These are phyloP conservation scores for Tripterygium wilfordii DNA, from an alignment of 177 flowering plant species.

Conservation along the genomic window DNA sequence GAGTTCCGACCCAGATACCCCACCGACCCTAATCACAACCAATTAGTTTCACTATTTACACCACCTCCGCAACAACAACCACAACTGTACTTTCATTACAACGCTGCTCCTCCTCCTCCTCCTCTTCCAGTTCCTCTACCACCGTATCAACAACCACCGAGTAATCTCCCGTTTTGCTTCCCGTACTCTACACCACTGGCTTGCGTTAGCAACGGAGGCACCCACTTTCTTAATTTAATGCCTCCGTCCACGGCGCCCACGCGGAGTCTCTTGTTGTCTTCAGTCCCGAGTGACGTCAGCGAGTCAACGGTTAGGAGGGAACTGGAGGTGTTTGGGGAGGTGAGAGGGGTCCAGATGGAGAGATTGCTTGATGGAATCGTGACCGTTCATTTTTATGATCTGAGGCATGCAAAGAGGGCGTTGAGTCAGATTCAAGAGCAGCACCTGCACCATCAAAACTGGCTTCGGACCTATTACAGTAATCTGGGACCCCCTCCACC, in stretches of 20 bases:
- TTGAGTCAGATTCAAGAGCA: slow-evolving; percentile 50
- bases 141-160: too few relatives aligned
- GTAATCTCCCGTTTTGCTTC: too few relatives aligned
- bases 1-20: slow-evolving; percentile 51
- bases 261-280: slow-evolving; percentile 48
- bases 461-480: too few relatives aligned
- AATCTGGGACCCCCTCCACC: too few relatives aligned
- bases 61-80: too few relatives aligned
- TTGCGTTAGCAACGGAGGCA: slow-evolving; percentile 7
- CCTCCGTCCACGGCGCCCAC: slow-evolving; percentile 41
- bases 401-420: slow-evolving; percentile 63
- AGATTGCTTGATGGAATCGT: slow-evolving; percentile 52
- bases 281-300: slow-evolving; percentile 49
- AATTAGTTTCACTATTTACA: slow-evolving; percentile 4
- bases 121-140: too few relatives aligned
- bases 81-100: slow-evolving; percentile 29
- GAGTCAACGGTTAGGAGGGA: slow-evolving; percentile 52
- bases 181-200: slow-evolving; percentile 10
- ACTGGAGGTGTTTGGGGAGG: slow-evolving; percentile 71
- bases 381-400: slow-evolving; percentile 78
- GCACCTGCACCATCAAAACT: slow-evolving; percentile 65
- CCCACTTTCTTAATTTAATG: slow-evolving; percentile 9
- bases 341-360: slow-evolving; percentile 75
- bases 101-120: slow-evolving; percentile 2
- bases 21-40: slow-evolving; percentile 4